phyloP scores from a whole-genome alignment of 2,329 filamentous ascomycete genomes.

The Penicillium sp. region DNA sequence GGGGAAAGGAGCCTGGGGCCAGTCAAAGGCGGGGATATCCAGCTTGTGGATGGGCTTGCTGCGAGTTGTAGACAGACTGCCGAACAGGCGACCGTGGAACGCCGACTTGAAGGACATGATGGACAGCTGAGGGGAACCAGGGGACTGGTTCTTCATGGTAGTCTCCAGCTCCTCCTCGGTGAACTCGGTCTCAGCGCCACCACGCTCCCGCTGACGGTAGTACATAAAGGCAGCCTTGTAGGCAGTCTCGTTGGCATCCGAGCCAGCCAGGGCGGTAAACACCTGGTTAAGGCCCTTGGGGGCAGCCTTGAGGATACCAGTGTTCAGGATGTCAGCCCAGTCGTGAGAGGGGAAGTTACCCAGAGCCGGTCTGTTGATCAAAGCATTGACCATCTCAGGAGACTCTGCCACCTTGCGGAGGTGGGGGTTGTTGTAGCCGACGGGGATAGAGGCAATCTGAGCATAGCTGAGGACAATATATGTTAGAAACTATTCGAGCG shows the following conservation, averaged over 20 bases:
- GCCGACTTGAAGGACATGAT: slow-evolving; percentile 81
- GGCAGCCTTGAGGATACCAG: slow-evolving; percentile 68
- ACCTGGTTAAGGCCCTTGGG: slow-evolving; percentile 65
- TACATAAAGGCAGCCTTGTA: slow-evolving; percentile 97
- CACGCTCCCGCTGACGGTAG: slow-evolving; percentile 70
- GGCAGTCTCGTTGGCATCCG: slow-evolving; percentile 86
- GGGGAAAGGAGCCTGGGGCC: slow-evolving; percentile 85
- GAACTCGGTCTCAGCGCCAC: slow-evolving; percentile 51
- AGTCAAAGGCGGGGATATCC: slow-evolving; percentile 89
- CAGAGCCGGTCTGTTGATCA: slow-evolving; percentile 81
- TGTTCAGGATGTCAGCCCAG: slow-evolving; percentile 68
- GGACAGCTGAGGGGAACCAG: slow-evolving; percentile 68
- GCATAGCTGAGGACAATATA: too few species aligned
- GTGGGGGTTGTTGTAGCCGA: slow-evolving; percentile 83
- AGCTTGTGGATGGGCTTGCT: slow-evolving; percentile 92
- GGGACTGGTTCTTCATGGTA: slow-evolving; percentile 71
- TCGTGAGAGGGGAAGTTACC: slow-evolving; percentile 83
- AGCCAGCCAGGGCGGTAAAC: slow-evolving; percentile 81
- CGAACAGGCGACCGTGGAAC: slow-evolving; percentile 87
- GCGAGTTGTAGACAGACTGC: slow-evolving; percentile 75
- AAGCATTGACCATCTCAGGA: slow-evolving; percentile 66
- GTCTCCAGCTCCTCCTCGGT: slow-evolving; percentile 64
- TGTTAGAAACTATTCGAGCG: too few species aligned
- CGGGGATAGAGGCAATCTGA: slow-evolving; percentile 84
- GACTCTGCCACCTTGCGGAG: slow-evolving; percentile 62